Percentiles rank a stretch among this genome's conserved stretches.
These are phyloP conservation scores for Cystobasidium tubakii DNA, from an alignment of 768 basidiomycete species.

Conservation along the genomic window DNA sequence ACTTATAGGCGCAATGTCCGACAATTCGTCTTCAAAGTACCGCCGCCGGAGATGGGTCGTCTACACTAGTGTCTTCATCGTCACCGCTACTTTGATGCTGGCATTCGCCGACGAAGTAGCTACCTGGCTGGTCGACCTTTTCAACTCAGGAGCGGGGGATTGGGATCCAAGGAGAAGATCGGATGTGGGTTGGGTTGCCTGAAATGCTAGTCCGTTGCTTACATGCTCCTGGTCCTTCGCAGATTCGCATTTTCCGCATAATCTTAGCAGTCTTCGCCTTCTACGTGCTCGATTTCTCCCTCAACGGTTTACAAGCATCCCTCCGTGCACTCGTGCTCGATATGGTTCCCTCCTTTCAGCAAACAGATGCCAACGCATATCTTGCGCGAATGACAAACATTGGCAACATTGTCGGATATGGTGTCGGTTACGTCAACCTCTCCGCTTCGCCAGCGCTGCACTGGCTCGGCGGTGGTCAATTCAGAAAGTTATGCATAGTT, in stretches of 20 bases:
- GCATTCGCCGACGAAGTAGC: conserved; percentile 77
- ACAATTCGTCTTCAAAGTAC: conserved; percentile 77
- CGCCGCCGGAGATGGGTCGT: conserved; percentile 83
- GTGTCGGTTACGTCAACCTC: conserved; percentile 85
- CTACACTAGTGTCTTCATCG: conserved; percentile 66
- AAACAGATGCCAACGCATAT: conserved; percentile 95
- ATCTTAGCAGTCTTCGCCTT: conserved; percentile 80
- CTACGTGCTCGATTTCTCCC: conserved; percentile 91
- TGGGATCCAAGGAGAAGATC: conserved; percentile 66
- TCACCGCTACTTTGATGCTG: conserved; percentile 67
- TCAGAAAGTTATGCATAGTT: conserved; percentile 89
- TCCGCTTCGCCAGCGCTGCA: conserved; percentile 68
- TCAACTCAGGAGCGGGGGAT: conserved; percentile 70
- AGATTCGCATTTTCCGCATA: conserved; percentile 56
- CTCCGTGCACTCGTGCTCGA: conserved; percentile 67
- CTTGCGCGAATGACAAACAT: conserved; percentile 92
- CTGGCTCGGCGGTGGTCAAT: conserved; percentile 73
- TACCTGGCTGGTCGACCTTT: conserved; percentile 66
- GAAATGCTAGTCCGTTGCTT: not conserved
- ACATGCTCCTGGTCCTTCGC: not conserved
- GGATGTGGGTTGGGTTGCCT: conserved; percentile 44
- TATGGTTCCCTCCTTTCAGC: conserved; percentile 76
- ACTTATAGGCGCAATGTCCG: conserved; percentile 94
- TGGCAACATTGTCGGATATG: conserved; percentile 93
- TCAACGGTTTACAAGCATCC: conserved; percentile 70